A percentile compares a stretch with the other conserved stretches of the same genome.
Evolutionary conservation across 345 rosid genomes (phyloP).

Genomic region (Hibiscus trionum): DNA sequence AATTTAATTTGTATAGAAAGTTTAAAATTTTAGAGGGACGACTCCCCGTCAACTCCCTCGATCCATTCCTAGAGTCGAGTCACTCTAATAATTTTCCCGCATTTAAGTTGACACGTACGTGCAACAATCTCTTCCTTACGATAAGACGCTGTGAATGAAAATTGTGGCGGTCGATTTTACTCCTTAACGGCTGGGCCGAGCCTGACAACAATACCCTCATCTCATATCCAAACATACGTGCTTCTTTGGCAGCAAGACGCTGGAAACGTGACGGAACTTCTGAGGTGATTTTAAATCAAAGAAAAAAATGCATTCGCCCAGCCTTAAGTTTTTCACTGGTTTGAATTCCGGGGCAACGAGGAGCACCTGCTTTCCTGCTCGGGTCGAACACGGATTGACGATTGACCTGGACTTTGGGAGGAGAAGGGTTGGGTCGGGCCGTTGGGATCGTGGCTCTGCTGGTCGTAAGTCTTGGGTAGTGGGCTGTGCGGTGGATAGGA

Average conservation of each 20-base stretch:
- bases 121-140: too few species aligned
- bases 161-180: too few species aligned
- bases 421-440: conserved; percentile 11
- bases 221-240: background rate
- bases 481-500: conserved; percentile 32
- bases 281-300: background rate
- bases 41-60: too few species aligned
- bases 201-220: too few species aligned
- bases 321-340: conserved; percentile 27
- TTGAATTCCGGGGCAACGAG: conserved; percentile 18
- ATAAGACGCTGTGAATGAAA: too few species aligned
- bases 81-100: too few species aligned
- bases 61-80: too few species aligned
- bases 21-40: too few species aligned
- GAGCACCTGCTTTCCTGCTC: conserved; percentile 10
- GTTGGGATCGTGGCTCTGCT: conserved; percentile 2
- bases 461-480: conserved; percentile 23
- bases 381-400: conserved; percentile 1
- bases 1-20: too few species aligned
- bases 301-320: conserved; percentile 29
- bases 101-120: too few species aligned
- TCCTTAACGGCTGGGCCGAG: too few species aligned
- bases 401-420: background rate
- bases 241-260: background rate
- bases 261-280: background rate